Evolutionary conservation across 345 rosid genomes (phyloP), one percentile per base, ranked within the genome.

Genomic region (Citropsis articulata): DNA sequence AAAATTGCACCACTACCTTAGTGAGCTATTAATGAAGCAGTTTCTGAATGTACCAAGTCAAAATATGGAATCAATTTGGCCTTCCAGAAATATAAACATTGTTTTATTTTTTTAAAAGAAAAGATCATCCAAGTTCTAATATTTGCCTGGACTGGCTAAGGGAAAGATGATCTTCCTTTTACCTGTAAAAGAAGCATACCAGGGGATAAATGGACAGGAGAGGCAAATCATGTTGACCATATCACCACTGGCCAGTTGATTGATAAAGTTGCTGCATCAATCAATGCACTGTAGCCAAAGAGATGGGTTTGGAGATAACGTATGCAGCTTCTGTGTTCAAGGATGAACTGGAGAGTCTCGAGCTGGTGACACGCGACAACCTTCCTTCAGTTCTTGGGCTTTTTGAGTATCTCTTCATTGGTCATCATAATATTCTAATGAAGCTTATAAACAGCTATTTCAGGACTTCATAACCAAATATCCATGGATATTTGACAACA

Each of bases 171-270:
- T 30, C 14, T 61, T 30, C 6, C 5, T 2, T 25, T 27, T 33
- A 88, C 87, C 89, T 84, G 81, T 72, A 83, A 50, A 88, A 87
- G 84, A 85, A 86, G 71, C 88, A 86, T 16, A 84, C 74, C 18
- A 87, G 79, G 62, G 86, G 85, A 61, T 85, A 87, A 64, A 83
- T 78, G 74, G 87, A 85, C 35, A 87, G 77, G 75, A 79, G 67
- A 2, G 77, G 86, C 36, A 24, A 50, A 6, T 75, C 73, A 48
- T 50, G 70, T 53, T 31, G 70, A 42, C 25, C 63, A 10, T 50
- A 30, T 24, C 66, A 50, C 84, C 86, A 22, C 78, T 36, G 66
- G 85, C 87, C 84, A 83, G 50, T 66, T 63, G 84, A 71, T 74
- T 81, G 80, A 87, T 87, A 72, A 87, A 57, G 80, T 75, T 5